Base-by-base conservation (phyloP, 2,329 filamentous ascomycete genomes). In the Colletotrichum lindemuthianum region DNA sequence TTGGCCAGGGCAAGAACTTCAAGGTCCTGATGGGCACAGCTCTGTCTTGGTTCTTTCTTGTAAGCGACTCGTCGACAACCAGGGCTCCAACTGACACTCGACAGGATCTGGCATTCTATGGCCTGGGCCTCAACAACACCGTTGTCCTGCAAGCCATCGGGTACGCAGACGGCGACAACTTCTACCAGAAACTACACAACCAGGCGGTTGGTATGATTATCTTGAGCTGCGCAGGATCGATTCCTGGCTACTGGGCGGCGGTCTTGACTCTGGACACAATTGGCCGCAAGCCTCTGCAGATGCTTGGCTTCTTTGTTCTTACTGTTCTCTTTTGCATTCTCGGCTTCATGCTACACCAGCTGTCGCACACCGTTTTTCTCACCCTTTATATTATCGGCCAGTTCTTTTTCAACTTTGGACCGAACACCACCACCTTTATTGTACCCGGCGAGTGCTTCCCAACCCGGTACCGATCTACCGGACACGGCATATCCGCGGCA, bases 221-320 rank as follows among this genome's bases (percentile, higher is more conserved):
- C 66, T 78, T 95, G 36, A 86, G 91, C 64, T 92, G 90, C 70
- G 92, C 92, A 6, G 92, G 92, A 41, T 88, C 91, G 12, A 86
- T 95, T 5, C 92, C 92, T 0, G 92, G 92, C 11, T 95, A 94
- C 78, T 93, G 90, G 90, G 84, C 90, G 9, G 91, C 90, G 2
- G 86, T 94, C 34, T 82, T 90, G 11, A 88, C 86, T 1, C 87
- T 93, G 65, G 92, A 95, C 75, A 92, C 86, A 1, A 70, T 94
- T 13, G 92, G 92, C 9, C 90, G 92, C 65, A 94, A 92, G 76
- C 85, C 91, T 1, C 89, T 96, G 33, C 92, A 92, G 74, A 75
- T 91, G 2, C 72, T 84, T 48, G 88, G 88, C 13, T 91, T 90
- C 73, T 69, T 81, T 2, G 72, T 90, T 13, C 79, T 91, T 5